Conservation (phyloP, 441 rosid genomes). For the Aleurites moluccanus region DNA sequence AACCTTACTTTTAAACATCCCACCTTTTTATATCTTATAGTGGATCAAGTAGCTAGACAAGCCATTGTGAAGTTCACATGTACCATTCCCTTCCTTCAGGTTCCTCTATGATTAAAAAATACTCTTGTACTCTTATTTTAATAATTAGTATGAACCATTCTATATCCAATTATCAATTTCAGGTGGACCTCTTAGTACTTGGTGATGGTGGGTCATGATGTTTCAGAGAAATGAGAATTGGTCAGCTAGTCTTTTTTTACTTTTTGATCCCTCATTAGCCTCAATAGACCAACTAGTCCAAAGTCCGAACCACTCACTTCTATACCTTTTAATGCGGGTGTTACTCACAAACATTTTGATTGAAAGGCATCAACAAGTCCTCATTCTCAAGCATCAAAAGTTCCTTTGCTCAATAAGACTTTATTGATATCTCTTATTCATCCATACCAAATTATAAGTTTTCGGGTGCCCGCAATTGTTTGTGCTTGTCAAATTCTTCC, state of each 20-base stretch:
- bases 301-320: too few species aligned
- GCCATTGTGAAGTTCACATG: not conserved
- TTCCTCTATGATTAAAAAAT: too few species aligned
- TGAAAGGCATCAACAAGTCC: not conserved
- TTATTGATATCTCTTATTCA: not conserved
- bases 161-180: not conserved
- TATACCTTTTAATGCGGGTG: not conserved
- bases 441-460: not conserved
- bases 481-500: slow-evolving; percentile 9
- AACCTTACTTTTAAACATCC: too few species aligned
- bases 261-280: not conserved
- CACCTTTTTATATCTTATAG: too few species aligned
- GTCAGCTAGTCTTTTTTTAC: too few species aligned
- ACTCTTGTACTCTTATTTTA: too few species aligned
- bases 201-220: slow-evolving; percentile 5
- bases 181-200: too few species aligned
- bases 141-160: not conserved
- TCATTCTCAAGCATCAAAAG: not conserved
- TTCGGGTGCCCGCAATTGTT: not conserved
- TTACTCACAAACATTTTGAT: not conserved
- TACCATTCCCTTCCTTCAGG: not conserved
- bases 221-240: too few species aligned
- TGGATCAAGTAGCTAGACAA: not conserved
- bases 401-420: not conserved
- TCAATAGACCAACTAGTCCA: too few species aligned